Percentiles rank a stretch among this genome's conserved stretches.
These are phyloP conservation scores for Phytophthora cactorum DNA, from an alignment of 352 stramenopile species.

Conservation along the genomic window DNA sequence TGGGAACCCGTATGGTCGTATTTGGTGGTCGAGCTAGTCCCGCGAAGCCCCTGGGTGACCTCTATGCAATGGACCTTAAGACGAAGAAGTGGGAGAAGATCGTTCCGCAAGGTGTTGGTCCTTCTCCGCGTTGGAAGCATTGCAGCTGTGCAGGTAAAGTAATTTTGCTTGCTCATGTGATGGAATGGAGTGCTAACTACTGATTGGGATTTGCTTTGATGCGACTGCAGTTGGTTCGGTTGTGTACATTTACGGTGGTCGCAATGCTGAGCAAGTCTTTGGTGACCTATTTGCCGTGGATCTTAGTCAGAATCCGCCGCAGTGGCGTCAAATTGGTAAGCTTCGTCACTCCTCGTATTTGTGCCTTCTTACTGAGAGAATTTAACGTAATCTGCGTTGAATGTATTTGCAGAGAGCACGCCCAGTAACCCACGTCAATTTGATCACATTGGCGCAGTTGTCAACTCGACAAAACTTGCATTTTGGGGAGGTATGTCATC, in stretches of 20 bases:
- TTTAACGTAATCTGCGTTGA: background rate
- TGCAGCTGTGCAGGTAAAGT: constrained; percentile 57
- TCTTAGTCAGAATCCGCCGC: constrained; percentile 33
- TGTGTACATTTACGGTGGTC: constrained; percentile 78
- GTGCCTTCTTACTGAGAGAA: background rate
- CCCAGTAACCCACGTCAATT: constrained; percentile 38
- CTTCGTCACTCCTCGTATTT: background rate
- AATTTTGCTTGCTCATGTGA: background rate
- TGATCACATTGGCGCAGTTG: constrained; percentile 65
- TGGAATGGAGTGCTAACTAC: constrained; percentile 10
- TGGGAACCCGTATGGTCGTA: constrained; percentile 66
- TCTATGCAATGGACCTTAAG: constrained; percentile 61
- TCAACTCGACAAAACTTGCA: constrained; percentile 55
- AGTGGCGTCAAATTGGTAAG: constrained; percentile 67
- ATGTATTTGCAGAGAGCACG: constrained; percentile 24
- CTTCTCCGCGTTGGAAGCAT: constrained; percentile 82
- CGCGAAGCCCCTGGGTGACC: constrained; percentile 69
- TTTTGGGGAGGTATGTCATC: constrained; percentile 71
- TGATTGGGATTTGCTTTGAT: background rate
- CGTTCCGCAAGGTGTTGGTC: constrained; percentile 24
- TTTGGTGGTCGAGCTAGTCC: constrained; percentile 84
- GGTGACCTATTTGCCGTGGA: constrained; percentile 75
- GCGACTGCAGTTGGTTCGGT: constrained; percentile 55
- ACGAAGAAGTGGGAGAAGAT: constrained; percentile 54
- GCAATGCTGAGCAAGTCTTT: constrained; percentile 71